These are phyloP conservation scores for Papiliotrema flavescens DNA, from an alignment of 1,284 basidiomycete genomes.

Conservation along the genomic window DNA sequence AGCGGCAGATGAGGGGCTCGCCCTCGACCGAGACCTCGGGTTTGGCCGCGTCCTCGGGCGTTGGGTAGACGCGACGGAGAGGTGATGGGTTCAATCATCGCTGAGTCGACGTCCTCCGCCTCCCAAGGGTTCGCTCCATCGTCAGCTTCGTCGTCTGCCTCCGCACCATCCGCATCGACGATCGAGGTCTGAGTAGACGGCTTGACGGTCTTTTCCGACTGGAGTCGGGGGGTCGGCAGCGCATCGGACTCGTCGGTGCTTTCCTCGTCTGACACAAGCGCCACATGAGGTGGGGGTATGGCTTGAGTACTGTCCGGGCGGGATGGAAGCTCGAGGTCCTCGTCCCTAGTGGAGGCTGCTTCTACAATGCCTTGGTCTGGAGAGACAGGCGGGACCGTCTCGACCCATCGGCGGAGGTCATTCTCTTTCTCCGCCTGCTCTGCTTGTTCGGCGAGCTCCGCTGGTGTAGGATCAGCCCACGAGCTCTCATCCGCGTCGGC, in stretches of 20 bases:
- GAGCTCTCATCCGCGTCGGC: too few species aligned
- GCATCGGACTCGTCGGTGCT: too few species aligned
- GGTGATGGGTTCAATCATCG: not conserved
- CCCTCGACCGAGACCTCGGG: not conserved
- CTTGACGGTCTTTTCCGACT: not conserved
- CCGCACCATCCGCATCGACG: not conserved
- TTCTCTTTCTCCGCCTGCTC: too few species aligned
- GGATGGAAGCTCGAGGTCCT: not conserved
- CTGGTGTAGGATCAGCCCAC: too few species aligned
- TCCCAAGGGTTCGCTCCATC: not conserved
- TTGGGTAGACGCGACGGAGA: not conserved
- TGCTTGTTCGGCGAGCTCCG: too few species aligned
- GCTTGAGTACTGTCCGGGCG: slow-evolving; percentile 10
- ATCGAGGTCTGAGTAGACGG: not conserved
- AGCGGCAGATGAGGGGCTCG: not conserved
- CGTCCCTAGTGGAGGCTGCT: too few species aligned
- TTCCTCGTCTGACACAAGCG: slow-evolving; percentile 7
- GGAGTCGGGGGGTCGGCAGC: not conserved
- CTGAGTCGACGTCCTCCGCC: not conserved
- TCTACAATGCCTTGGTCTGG: too few species aligned
- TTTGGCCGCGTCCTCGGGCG: not conserved
- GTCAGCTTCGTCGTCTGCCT: not conserved
- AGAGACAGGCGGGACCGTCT: too few species aligned
- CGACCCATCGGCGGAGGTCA: too few species aligned
- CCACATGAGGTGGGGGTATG: not conserved